Conservation (phyloP, 352 stramenopile genomes). For the Globisporangium camurandrum region DNA sequence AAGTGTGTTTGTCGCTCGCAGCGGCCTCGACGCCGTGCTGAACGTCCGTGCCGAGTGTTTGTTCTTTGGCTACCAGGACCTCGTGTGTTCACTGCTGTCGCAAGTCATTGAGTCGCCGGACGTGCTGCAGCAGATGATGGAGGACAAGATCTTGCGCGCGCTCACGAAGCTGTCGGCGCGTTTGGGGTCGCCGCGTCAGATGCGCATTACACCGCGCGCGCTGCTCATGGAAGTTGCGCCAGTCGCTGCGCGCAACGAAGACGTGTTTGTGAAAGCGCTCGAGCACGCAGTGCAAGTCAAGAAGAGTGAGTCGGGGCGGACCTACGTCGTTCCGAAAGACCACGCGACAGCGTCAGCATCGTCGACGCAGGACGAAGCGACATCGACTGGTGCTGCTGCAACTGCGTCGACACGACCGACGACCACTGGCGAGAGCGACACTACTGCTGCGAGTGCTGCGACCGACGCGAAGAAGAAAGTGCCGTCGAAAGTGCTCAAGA, state of each 20-base stretch:
- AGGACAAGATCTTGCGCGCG: constrained; percentile 74
- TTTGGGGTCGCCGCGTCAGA: constrained; percentile 59
- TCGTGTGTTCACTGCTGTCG: constrained; percentile 61
- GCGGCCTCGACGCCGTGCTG: constrained; percentile 56
- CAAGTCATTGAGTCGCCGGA: constrained; percentile 76
- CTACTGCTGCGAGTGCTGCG: too few species aligned
- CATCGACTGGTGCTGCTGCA: too few species aligned
- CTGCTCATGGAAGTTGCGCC: constrained; percentile 74
- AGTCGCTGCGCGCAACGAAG: constrained; percentile 67
- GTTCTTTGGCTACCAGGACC: constrained; percentile 67
- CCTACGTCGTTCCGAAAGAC: constrained; percentile 59
- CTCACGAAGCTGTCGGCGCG: constrained; percentile 70
- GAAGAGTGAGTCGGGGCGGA: constrained; percentile 70
- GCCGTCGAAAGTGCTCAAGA: constrained; percentile 40
- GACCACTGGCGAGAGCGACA: background rate
- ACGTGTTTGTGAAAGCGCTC: constrained; percentile 66
- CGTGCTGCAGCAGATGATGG: constrained; percentile 81
- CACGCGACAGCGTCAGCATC: background rate
- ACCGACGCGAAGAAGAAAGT: constrained; percentile 13
- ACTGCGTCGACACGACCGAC: background rate
- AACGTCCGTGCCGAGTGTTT: constrained; percentile 29
- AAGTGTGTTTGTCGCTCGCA: constrained; percentile 38
- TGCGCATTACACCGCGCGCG: constrained; percentile 74
- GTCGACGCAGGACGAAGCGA: background rate
- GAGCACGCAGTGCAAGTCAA: constrained; percentile 62